Percentiles rank a stretch among this genome's conserved stretches.
Conservation (phyloP, 2,329 filamentous ascomycete species). For the Sporothrix inflata region DNA sequence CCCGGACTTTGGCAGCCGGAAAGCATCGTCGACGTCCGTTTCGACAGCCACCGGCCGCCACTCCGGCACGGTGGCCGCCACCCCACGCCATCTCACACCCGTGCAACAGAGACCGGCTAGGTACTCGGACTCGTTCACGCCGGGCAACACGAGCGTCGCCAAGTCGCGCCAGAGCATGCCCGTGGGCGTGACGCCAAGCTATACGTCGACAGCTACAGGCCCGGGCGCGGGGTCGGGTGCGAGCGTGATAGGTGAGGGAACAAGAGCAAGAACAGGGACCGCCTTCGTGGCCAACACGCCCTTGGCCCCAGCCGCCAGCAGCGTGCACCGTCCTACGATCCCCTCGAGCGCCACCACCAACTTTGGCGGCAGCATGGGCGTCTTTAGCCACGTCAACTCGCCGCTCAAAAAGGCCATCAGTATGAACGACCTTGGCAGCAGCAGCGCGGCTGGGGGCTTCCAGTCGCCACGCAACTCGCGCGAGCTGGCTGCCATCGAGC, state of each 20-base stretch:
- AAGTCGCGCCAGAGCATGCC: conserved; percentile 36
- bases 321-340: conserved; percentile 33
- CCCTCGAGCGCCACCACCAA: conserved; percentile 36
- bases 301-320: conserved; percentile 6
- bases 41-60: conserved; percentile 44
- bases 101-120: conserved; percentile 33
- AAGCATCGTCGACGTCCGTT: conserved; percentile 27
- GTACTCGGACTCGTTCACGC: conserved; percentile 43
- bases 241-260: background rate
- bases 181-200: background rate
- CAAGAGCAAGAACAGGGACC: background rate
- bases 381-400: conserved; percentile 78
- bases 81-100: conserved; percentile 51
- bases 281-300: conserved; percentile 10
- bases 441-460: conserved; percentile 39
- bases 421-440: conserved; percentile 59
- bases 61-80: conserved; percentile 43
- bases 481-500: conserved; percentile 64
- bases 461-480: conserved; percentile 61
- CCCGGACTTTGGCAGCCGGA: conserved; percentile 56
- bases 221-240: background rate
- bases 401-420: conserved; percentile 78
- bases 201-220: background rate
- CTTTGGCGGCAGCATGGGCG: conserved; percentile 75
- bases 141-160: conserved; percentile 25